Conservation (phyloP, 2,329 filamentous ascomycete genomes). For the Neopestalotiopsis sp. region DNA sequence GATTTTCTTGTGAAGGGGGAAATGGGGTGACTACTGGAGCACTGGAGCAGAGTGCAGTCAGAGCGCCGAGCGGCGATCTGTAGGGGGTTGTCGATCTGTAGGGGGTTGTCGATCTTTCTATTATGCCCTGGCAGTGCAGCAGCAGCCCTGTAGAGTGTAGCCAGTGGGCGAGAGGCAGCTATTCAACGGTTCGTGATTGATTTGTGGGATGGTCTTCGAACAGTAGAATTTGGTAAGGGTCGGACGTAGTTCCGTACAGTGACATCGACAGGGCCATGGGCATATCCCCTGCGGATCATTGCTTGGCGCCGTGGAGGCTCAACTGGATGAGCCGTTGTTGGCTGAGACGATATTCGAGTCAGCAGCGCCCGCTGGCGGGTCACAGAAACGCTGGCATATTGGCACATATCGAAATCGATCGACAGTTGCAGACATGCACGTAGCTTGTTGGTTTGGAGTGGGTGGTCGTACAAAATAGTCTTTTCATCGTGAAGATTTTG, state of each 20-base stretch:
- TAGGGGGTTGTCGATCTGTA: constrained; percentile 4
- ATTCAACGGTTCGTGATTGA: neutral
- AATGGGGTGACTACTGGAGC: neutral
- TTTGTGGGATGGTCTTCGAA: neutral
- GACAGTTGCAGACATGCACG: neutral
- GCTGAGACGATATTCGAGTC: constrained; percentile 6
- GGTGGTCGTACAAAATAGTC: neutral
- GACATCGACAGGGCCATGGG: neutral
- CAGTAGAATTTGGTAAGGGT: neutral
- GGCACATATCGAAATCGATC: neutral
- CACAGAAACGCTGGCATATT: neutral
- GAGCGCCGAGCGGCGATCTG: neutral
- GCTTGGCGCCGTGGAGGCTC: constrained; percentile 15
- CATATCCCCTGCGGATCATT: constrained; percentile 1
- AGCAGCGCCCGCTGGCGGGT: neutral
- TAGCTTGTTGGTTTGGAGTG: no score
- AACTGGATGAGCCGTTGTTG: constrained; percentile 12
- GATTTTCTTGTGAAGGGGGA: neutral
- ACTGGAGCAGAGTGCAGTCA: neutral
- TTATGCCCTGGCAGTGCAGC: neutral
- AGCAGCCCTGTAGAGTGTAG: neutral
- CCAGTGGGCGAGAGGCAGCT: neutral
- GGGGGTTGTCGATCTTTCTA: neutral
- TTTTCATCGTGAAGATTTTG: neutral
- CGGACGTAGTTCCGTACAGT: neutral